Percentiles rank a stretch among this genome's conserved stretches.
phyloP scores from a whole-genome alignment of 495 filamentous ascomycete species.

The Penicillium coprophilum region DNA sequence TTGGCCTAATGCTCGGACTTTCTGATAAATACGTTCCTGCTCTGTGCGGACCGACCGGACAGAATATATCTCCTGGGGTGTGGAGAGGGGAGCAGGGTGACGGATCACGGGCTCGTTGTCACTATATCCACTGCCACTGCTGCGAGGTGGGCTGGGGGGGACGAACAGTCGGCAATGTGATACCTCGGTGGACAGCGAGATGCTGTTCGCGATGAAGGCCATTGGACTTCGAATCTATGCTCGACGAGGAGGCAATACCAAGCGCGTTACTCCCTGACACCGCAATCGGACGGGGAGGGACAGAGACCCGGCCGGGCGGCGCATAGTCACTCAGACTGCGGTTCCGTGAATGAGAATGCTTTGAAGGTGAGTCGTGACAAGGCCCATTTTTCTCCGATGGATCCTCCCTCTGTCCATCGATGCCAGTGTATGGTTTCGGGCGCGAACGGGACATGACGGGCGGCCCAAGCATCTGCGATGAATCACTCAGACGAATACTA shows the following conservation, averaged over 20 bases:
- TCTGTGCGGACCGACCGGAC: constrained; percentile 48
- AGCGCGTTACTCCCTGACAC: constrained; percentile 57
- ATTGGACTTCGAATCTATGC: constrained; percentile 45
- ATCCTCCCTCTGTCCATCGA: constrained; percentile 42
- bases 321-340: constrained; percentile 86
- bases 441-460: constrained; percentile 32
- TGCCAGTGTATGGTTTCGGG: constrained; percentile 35
- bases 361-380: constrained; percentile 33
- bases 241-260: constrained; percentile 43
- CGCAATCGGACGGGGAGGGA: constrained; percentile 65
- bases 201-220: constrained; percentile 77
- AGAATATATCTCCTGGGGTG: constrained; percentile 40
- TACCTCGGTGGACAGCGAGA: constrained; percentile 72
- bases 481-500: constrained; percentile 42
- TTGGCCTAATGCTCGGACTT: constrained; percentile 77
- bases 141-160: constrained; percentile 77
- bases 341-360: constrained; percentile 59
- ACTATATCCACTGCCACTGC: constrained; percentile 48
- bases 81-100: constrained; percentile 19
- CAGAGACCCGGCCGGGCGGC: constrained; percentile 63
- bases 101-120: constrained; percentile 36
- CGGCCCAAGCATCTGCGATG: constrained; percentile 38
- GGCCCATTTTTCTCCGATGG: constrained; percentile 31
- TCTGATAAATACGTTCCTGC: constrained; percentile 61
- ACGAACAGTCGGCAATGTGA: constrained; percentile 55